A percentile compares a stretch with the other conserved stretches of the same genome.
phyloP scores from a whole-genome alignment of 2,329 filamentous ascomycete species.

The Elsinoe australis region DNA sequence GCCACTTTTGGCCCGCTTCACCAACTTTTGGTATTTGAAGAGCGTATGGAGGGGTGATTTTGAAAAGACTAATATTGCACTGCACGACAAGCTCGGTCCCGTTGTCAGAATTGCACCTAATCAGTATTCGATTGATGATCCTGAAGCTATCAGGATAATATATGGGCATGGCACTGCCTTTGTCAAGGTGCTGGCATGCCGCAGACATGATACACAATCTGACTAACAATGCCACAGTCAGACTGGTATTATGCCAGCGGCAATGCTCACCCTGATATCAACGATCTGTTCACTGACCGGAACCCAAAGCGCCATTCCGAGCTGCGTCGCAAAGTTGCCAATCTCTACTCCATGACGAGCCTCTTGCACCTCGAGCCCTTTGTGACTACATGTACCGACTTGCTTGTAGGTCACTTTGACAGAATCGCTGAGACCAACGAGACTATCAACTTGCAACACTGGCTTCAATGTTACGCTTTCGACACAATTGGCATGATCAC shows the following conservation, averaged over 20 bases:
- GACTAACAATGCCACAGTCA: slow-evolving; percentile 37
- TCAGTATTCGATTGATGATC: slow-evolving; percentile 12
- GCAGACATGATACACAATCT: not conserved
- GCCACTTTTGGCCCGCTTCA: slow-evolving; percentile 23
- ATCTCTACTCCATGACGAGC: slow-evolving; percentile 24
- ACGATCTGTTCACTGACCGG: slow-evolving; percentile 54
- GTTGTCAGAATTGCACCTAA: slow-evolving; percentile 13
- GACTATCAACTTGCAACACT: slow-evolving; percentile 58
- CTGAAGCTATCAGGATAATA: slow-evolving; percentile 9
- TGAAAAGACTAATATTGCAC: slow-evolving; percentile 22
- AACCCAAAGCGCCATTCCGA: slow-evolving; percentile 9
- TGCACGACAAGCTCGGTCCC: slow-evolving; percentile 19
- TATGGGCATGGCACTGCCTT: slow-evolving; percentile 14
- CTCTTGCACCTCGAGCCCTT: slow-evolving; percentile 23
- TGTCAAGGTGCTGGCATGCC: not conserved
- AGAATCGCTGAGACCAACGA: slow-evolving; percentile 18
- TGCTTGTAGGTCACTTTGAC: slow-evolving; percentile 23
- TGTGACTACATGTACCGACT: slow-evolving; percentile 15
- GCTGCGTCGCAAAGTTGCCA: slow-evolving; percentile 21
- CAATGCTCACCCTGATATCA: slow-evolving; percentile 63
- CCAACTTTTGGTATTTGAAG: slow-evolving; percentile 22
- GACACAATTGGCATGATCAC: slow-evolving; percentile 60
- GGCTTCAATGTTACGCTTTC: slow-evolving; percentile 75
- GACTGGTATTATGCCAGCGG: slow-evolving; percentile 60
- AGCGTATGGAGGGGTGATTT: slow-evolving; percentile 22